Conservation (phyloP, 164 flowering plant species). For the Akebia trifoliata region DNA sequence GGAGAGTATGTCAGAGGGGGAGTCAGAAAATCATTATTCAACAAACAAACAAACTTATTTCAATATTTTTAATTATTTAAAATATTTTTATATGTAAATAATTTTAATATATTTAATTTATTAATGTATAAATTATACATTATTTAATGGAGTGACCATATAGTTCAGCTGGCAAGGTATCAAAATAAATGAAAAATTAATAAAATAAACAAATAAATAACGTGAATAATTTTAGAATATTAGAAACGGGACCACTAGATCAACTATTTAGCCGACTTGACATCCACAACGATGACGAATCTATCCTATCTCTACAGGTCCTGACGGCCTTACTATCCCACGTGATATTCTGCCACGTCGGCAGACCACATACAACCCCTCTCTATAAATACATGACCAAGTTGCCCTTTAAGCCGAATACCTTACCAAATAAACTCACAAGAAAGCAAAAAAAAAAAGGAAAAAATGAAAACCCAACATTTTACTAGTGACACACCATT, state of each 20-base stretch:
- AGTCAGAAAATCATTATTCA: no score
- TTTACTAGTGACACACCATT: constrained; percentile 24
- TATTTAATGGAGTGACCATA: no score
- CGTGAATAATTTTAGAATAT: not conserved
- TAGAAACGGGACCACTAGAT: constrained; percentile 2
- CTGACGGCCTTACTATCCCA: constrained; percentile 11
- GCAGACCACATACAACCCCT: constrained; percentile 3
- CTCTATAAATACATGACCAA: constrained; percentile 19
- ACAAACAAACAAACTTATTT: no score
- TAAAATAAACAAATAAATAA: not conserved
- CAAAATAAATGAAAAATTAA: no score
- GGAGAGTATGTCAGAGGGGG: no score
- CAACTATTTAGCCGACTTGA: constrained; percentile 7
- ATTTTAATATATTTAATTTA: no score
- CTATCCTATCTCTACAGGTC: constrained; percentile 18
- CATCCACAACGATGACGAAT: constrained; percentile 17
- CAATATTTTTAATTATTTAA: no score
- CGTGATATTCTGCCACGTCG: not conserved
- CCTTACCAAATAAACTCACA: not conserved
- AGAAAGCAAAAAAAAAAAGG: no score
- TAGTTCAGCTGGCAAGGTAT: no score
- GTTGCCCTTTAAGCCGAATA: constrained; percentile 8
- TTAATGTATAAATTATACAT: no score
- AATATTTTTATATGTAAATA: no score
- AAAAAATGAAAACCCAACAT: constrained; percentile 32